Evolutionary conservation across 2,329 filamentous ascomycete species (phyloP), one percentile per base, ranked within the genome.

Genomic region (Pezicula radicicola): DNA sequence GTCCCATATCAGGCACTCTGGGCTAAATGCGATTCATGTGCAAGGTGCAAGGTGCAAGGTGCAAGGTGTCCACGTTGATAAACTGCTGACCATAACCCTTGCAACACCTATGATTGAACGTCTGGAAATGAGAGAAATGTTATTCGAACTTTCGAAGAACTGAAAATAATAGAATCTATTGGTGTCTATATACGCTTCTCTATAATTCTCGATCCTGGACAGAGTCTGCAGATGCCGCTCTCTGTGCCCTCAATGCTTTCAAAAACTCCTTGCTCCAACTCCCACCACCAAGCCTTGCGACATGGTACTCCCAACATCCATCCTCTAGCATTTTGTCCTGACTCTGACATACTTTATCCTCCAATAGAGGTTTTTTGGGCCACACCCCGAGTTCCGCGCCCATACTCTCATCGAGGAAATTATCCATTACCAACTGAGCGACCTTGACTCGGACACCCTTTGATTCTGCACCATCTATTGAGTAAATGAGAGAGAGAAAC

Each of bases 371-470:
- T 18, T 57, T 60, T 19, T 57, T 70, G 0, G 82, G 82, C 81
- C 81, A 87, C 55, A 80, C 68, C 0, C 81, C 80, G 16, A 77
- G 56, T 21, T 72, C 70, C 2, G 83, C 83, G 39, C 83, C 83
- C 75, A 85, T 83, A 51, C 79, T 75, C 55, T 78, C 76, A 61
- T 88, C 84, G n/a, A 88, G 70, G 62, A 88, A 88, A 54, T 76
- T 84, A 62, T 88, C 85, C 33, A 80, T 73, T 27, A 86, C 74
- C 51, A 87, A 72, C 54, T 82, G 74, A 2, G 78, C 81, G 21
- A 79, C 76, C 61, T 78, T 81, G 52, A 74, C 75, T 62, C 79
- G 75, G 6, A 79, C 75, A 1, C 69, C 63, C 13, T 74, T 74
- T 72, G 82, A 81, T 25, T 73, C 71, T 4, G 70, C 66, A n/a